Evolutionary conservation across 148 eudicot genomes (phyloP).

Genomic region (Rheum nobile): DNA sequence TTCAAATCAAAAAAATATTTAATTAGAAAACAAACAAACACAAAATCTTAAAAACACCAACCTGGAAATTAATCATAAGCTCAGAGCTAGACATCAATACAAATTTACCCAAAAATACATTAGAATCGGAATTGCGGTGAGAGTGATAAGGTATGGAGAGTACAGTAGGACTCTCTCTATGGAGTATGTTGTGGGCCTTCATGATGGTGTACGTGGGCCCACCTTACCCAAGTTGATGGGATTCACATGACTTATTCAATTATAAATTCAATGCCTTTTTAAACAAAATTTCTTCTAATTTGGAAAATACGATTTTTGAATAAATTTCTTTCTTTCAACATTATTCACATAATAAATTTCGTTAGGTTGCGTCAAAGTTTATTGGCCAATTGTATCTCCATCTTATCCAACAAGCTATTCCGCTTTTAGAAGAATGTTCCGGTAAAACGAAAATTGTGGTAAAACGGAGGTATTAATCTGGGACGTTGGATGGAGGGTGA

Average conservation of each 20-base stretch:
- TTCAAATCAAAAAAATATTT: too few relatives aligned
- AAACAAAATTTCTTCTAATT: not conserved
- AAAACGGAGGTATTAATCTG: too few relatives aligned
- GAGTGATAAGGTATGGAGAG: not conserved
- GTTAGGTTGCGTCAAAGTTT: not conserved
- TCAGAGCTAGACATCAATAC: too few relatives aligned
- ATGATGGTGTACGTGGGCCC: not conserved
- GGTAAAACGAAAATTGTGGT: too few relatives aligned
- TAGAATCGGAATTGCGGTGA: too few relatives aligned
- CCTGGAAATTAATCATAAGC: too few relatives aligned
- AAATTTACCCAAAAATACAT: too few relatives aligned
- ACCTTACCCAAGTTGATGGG: slow-evolving; percentile 4
- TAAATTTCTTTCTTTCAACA: not conserved
- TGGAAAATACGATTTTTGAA: not conserved
- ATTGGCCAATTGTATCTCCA: not conserved
- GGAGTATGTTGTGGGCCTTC: not conserved
- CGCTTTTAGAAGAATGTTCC: too few relatives aligned
- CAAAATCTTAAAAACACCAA: too few relatives aligned
- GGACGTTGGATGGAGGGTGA: too few relatives aligned
- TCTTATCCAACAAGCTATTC: not conserved
- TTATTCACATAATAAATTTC: not conserved
- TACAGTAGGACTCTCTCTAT: not conserved
- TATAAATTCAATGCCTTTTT: not conserved
- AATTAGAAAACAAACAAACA: too few relatives aligned
- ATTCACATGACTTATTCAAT: not conserved